Evolutionary conservation across 2,329 filamentous ascomycete genomes (phyloP), one percentile per base, ranked within the genome.

Genomic region (Cephalotrichum gorgonifer): DNA sequence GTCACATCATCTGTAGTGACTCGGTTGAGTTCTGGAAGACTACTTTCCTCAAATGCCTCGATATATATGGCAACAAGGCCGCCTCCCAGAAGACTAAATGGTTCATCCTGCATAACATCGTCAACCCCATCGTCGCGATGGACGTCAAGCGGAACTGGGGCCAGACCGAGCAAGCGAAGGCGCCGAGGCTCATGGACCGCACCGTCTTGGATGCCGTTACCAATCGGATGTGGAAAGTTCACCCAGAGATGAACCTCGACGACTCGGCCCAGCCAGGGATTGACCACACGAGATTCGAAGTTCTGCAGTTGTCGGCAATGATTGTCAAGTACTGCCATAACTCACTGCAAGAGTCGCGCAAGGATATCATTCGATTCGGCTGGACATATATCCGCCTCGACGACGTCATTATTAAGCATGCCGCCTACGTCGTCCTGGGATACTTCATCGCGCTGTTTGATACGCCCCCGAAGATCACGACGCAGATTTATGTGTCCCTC

Each of bases 371-470:
- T 61, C 97, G 96, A 67, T 98, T 97, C 65, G 90, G 89, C 3
- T 99, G 93, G 93, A 95, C 90, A 17, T 97, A 95, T 62, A 98
- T 98, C 58, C 82, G 88, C 23, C 78, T 98, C n/a, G 94, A 99
- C 60, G 93, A 99, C 64, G 87, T 95, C 50, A 95, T 98, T 71
- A 98, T 97, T 72, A 98, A 98, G 65, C 93, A 97, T 63, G 93
- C 91, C 1, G 90, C 93, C 3, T 98, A 98, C 59, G 91, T 96
- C 5, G 81, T 98, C 6, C 94, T 98, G 53, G 89, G 88, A 3
- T 98, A 96, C 66, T 98, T 98, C 69, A 96, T 98, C 58, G 88
- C 88, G 1, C 86, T 94, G 54, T 98, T 95, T 61, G 94, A 98
- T 58, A 97, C 93, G 0, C 94, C 93, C 0, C 78, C 87, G 12